Evolutionary conservation across 805 yeast genomes (phyloP), one percentile per base, ranked within the genome.

Genomic region (Maudiozyma serrabonitensis): DNA sequence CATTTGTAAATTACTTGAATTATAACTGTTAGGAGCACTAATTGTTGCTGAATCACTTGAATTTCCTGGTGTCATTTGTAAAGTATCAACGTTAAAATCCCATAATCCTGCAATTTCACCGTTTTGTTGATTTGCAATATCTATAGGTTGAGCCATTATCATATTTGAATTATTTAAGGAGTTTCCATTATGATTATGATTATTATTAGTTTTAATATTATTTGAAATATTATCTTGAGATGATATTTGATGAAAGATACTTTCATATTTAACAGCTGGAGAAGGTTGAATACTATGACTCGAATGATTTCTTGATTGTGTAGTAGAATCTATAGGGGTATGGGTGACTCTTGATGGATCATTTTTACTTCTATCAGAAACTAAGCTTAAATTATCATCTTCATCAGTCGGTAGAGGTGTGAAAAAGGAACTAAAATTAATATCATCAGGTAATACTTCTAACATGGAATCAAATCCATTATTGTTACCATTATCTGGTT

Each of bases 81-180:
- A 62, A n/a, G 61, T 62, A 47, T 69, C 72, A 6, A 68, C 62
- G 47, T 67, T 67, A 46, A 69, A 66, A 49, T 67, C 67, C 73
- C 73, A 70, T 16, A 66, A 55, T 50, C 66, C 69, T 13, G 69
- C 70, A 46, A 68, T 67, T 50, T 69, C 73, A 57, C 71, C 71
- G 49, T 65, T 66, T 32, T 63, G 67, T 39, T 57, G 58, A 50
- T 67, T 59, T 1, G 52, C 52, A 43, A 64, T 60, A 46, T 64
- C 63, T 6, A 64, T 57, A 0, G 69, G 68, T 35, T 54, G 54
- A 7, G 56, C 43, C n/a, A n/a, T 40, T 3, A 46, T 13, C 3
- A 31, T 40, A 13, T 43, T 42, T 11, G 21, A 28, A 9, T 28
- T 8, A 28, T 15, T 41, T 31, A 13, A 18, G n/a, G 15, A 25